Evolutionary conservation across 116 monocot species (phyloP).

Genomic region (Posidonia oceanica): DNA sequence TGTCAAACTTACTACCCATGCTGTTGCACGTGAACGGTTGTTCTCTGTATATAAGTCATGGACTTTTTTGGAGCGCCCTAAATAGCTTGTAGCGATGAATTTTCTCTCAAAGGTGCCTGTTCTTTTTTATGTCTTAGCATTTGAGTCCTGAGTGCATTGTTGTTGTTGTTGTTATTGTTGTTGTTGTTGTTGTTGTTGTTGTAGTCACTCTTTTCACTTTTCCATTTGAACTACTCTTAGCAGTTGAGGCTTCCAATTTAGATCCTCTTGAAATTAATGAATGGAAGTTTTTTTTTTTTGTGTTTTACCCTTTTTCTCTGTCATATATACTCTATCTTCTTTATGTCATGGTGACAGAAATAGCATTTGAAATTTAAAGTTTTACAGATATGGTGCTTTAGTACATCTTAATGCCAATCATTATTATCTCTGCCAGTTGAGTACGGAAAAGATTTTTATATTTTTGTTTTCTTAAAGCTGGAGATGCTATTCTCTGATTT

Average conservation of each 20-base stretch:
- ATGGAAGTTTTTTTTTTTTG: constrained; percentile 1
- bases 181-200: not conserved
- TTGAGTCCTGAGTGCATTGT: not conserved
- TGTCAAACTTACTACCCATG: not conserved
- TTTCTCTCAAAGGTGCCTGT: not conserved
- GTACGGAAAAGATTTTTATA: too few species aligned
- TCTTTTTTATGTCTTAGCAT: not conserved
- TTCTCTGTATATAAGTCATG: constrained; percentile 2
- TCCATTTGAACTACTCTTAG: not conserved
- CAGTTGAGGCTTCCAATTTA: not conserved
- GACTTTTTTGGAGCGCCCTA: not conserved
- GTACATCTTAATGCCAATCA: too few species aligned
- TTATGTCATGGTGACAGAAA: too few species aligned
- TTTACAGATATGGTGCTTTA: too few species aligned
- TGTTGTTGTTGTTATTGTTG: not conserved
- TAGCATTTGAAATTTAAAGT: too few species aligned
- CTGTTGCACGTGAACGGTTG: not conserved
- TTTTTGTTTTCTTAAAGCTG: too few species aligned
- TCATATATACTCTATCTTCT: too few species aligned
- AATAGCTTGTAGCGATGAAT: not conserved
- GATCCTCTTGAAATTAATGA: not conserved
- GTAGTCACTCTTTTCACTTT: not conserved
- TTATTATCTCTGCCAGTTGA: too few species aligned
- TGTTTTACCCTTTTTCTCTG: not conserved
- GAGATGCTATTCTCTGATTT: too few species aligned